Conservation (phyloP, 768 basidiomycete genomes). For the Fomitopsis pulvina region DNA sequence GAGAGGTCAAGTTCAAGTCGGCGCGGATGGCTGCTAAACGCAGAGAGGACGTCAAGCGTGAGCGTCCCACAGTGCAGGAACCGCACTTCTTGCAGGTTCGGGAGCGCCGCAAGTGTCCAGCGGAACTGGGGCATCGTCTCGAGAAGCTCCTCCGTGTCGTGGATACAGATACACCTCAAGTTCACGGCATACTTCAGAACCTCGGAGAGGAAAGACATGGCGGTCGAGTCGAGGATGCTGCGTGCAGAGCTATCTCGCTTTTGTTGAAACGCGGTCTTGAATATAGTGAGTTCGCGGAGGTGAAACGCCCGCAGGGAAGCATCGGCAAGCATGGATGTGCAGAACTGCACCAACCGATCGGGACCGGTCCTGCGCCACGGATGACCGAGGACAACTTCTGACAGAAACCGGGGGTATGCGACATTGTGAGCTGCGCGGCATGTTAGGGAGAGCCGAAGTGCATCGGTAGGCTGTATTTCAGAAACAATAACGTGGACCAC, state of each 20-base stretch:
- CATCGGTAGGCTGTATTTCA: conserved; percentile 3
- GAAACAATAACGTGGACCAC: neutral
- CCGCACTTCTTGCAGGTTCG: conserved; percentile 10
- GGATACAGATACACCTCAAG: conserved; percentile 12
- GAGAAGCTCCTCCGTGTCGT: conserved; percentile 14
- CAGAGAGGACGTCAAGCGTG: conserved; percentile 9
- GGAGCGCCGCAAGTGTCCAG: conserved; percentile 9
- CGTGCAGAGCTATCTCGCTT: neutral
- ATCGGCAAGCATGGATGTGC: neutral
- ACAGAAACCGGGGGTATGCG: conserved; percentile 12
- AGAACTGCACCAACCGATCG: conserved; percentile 10
- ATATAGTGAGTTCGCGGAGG: neutral
- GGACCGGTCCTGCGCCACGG: conserved; percentile 8
- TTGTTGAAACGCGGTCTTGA: neutral
- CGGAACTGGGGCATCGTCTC: conserved; percentile 9
- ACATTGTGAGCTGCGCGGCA: conserved; percentile 11
- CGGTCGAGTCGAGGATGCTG: conserved; percentile 6
- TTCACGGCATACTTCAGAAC: conserved; percentile 10
- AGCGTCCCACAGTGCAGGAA: conserved; percentile 14
- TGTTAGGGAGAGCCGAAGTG: conserved; percentile 12
- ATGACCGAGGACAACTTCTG: conserved; percentile 14
- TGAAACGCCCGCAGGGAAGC: neutral
- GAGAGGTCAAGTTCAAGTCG: conserved; percentile 13
- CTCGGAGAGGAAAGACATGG: conserved; percentile 9
- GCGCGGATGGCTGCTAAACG: conserved; percentile 8